Percentiles rank a stretch among this genome's conserved stretches.
These are phyloP conservation scores for Aristolochia contorta DNA, from an alignment of 164 flowering plant species.

Conservation along the genomic window DNA sequence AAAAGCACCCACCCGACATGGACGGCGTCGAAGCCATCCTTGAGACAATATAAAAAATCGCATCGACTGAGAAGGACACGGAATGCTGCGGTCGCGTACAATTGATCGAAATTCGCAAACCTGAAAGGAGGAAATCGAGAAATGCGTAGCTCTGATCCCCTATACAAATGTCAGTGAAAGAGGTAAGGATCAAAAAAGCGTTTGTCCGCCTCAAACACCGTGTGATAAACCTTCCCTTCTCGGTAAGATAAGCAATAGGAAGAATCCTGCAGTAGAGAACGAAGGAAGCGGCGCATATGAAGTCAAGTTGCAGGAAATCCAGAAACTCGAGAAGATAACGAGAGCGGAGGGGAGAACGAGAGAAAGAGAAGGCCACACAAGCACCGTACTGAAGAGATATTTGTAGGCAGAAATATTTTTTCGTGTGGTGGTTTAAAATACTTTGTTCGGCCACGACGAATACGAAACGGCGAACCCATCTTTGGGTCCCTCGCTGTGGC, in stretches of 20 bases:
- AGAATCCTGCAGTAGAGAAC: not conserved
- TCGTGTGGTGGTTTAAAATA: no score
- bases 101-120: not conserved
- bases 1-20: constrained; percentile 39
- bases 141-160: not conserved
- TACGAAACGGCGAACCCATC: no score
- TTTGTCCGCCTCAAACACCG: not conserved
- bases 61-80: not conserved
- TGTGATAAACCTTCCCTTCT: not conserved
- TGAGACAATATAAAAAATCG: not conserved
- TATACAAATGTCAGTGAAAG: not conserved
- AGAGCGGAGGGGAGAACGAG: not conserved
- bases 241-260: not conserved
- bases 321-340: constrained; percentile 3
- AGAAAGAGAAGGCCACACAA: constrained; percentile 6
- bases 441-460: no score
- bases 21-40: constrained; percentile 54
- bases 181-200: not conserved
- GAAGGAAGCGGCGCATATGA: not conserved
- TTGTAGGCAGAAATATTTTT: not conserved
- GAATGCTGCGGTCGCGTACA: not conserved
- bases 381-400: not conserved
- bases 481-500: no score
- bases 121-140: not conserved
- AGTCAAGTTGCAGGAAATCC: not conserved